phyloP scores from a whole-genome alignment of 2,329 filamentous ascomycete genomes.

The Monilinia aucupariae region DNA sequence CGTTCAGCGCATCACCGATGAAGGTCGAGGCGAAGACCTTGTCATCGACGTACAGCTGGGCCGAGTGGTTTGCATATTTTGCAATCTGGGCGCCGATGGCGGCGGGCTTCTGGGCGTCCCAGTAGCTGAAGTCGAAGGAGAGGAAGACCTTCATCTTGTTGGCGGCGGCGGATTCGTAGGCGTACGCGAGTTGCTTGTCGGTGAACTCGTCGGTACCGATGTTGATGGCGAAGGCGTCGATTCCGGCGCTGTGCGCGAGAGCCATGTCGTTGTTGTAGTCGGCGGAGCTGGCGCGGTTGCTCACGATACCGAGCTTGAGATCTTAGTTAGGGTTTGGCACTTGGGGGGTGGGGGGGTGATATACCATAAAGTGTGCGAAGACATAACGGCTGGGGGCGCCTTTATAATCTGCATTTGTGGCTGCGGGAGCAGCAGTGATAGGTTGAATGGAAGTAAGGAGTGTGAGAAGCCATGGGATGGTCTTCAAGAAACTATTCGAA shows the following conservation, averaged over 20 bases:
- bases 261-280: conserved; percentile 24
- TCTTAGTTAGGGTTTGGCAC: neutral
- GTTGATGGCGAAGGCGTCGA: conserved; percentile 36
- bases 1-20: conserved; percentile 44
- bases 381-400: conserved; percentile 13
- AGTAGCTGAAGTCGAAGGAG: conserved; percentile 34
- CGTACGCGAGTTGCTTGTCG: conserved; percentile 29
- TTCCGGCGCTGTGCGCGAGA: conserved; percentile 31
- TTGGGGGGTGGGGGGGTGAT: neutral
- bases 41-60: conserved; percentile 34
- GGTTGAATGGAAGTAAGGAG: neutral
- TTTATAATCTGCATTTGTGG: neutral
- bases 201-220: conserved; percentile 33
- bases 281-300: conserved; percentile 19
- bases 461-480: conserved; percentile 3
- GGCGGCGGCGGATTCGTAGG: conserved; percentile 29
- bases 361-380: conserved; percentile 26
- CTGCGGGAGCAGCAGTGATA: neutral
- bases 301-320: conserved; percentile 22
- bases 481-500: neutral
- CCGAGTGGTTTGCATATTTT: conserved; percentile 30
- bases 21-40: conserved; percentile 43
- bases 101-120: conserved; percentile 12
- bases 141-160: conserved; percentile 34
- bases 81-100: conserved; percentile 30